These are phyloP conservation scores for Cystoderma amianthinum DNA, from an alignment of 768 basidiomycete species.

Conservation along the genomic window DNA sequence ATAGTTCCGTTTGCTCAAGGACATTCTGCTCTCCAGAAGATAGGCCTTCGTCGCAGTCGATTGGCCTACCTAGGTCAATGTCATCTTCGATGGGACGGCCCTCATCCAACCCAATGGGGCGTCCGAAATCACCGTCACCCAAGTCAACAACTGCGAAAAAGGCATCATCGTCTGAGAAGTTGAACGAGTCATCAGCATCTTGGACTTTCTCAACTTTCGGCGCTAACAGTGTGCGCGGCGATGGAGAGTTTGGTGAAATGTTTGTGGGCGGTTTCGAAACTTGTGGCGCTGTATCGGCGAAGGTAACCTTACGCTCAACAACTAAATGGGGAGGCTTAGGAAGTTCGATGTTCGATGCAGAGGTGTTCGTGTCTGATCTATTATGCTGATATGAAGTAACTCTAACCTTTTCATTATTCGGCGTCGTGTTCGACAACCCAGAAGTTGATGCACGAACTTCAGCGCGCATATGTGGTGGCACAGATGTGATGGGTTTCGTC, in stretches of 20 bases:
- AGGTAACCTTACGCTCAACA: no score
- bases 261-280: not conserved
- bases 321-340: no score
- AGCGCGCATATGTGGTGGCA: slow-evolving; percentile 33
- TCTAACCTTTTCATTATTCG: no score
- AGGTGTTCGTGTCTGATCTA: no score
- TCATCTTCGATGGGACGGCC: slow-evolving; percentile 7
- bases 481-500: slow-evolving; percentile 19
- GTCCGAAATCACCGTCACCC: slow-evolving; percentile 35
- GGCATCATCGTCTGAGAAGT: slow-evolving; percentile 62
- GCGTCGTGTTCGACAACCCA: slow-evolving; percentile 3
- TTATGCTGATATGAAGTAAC: no score
- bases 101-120: slow-evolving; percentile 32
- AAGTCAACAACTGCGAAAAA: slow-evolving; percentile 54
- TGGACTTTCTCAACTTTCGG: not conserved
- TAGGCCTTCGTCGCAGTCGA: slow-evolving; percentile 36
- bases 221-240: not conserved
- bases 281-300: not conserved
- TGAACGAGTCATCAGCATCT: slow-evolving; percentile 31
- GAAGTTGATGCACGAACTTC: slow-evolving; percentile 11
- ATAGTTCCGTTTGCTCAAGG: not conserved
- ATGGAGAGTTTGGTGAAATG: not conserved
- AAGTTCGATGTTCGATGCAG: no score
- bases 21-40: slow-evolving; percentile 11
- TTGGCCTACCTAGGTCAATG: slow-evolving; percentile 24